Percentiles rank a stretch among this genome's conserved stretches.
These are phyloP conservation scores for Candida tropicalis DNA, from an alignment of 1,139 yeast species.

Conservation along the genomic window DNA sequence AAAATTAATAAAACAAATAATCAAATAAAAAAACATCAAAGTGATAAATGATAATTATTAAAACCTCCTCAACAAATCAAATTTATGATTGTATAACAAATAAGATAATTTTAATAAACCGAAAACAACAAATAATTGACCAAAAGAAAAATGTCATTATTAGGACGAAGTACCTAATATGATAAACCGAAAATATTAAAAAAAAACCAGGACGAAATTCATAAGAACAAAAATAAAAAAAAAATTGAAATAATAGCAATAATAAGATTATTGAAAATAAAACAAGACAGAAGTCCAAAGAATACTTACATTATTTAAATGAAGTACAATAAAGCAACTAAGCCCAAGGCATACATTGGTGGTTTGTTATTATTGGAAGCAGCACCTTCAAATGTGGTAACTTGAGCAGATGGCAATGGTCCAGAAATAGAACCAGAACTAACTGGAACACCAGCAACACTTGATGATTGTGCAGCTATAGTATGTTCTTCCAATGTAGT, in stretches of 20 bases:
- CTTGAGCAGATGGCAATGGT: conserved; percentile 6
- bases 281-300: no score
- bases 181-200: background rate
- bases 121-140: background rate
- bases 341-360: conserved; percentile 10
- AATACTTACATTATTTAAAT: no score
- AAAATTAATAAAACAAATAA: background rate
- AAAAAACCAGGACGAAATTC: background rate
- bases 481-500: conserved; percentile 2
- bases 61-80: background rate
- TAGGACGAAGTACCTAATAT: background rate
- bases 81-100: no score
- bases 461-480: conserved; percentile 3
- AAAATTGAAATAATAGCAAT: background rate
- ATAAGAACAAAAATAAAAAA: background rate
- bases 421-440: conserved; percentile 8
- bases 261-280: no score
- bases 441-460: conserved; percentile 8
- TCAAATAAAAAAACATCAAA: background rate
- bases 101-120: conserved; percentile 1
- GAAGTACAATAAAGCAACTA: conserved; percentile 9
- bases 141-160: background rate
- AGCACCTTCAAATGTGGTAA: conserved; percentile 10
- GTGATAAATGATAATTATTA: conserved; percentile 2
- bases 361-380: conserved; percentile 10